Percentiles rank a stretch among this genome's conserved stretches.
phyloP scores from a whole-genome alignment of 2,329 filamentous ascomycete species.

The Trichophyton equinum region DNA sequence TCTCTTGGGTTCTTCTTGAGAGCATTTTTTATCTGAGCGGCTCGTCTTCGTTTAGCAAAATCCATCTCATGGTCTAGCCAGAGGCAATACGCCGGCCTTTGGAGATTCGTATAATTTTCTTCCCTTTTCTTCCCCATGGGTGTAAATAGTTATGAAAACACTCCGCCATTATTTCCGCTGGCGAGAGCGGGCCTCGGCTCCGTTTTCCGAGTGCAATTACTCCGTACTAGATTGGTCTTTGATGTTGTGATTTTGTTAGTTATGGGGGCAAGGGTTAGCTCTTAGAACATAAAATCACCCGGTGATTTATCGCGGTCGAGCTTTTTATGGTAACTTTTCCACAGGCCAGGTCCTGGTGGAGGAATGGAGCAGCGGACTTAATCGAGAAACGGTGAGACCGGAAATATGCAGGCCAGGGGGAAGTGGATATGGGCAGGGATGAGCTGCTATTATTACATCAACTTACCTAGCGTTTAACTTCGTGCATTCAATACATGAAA shows the following conservation, averaged over 20 bases:
- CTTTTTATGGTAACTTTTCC: neutral
- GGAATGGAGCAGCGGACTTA: neutral
- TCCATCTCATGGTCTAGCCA: neutral
- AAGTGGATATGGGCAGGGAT: neutral
- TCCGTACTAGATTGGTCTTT: neutral
- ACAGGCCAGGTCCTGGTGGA: neutral
- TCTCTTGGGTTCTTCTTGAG: neutral
- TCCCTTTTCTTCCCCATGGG: neutral
- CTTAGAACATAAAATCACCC: neutral
- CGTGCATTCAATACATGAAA: neutral
- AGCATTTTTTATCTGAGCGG: neutral
- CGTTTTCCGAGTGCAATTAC: neutral
- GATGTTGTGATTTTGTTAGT: neutral
- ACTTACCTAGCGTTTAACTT: neutral
- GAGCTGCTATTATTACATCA: neutral
- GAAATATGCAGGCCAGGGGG: neutral
- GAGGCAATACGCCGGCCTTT: neutral
- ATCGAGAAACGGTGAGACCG: neutral
- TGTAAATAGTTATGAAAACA: neutral
- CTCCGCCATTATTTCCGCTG: neutral
- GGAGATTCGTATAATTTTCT: neutral
- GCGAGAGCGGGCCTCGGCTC: neutral
- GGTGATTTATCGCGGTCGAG: neutral
- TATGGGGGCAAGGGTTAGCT: neutral
- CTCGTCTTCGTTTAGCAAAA: neutral